Conservation (phyloP, 2,329 filamentous ascomycete genomes). For the Talaromyces sp. region DNA sequence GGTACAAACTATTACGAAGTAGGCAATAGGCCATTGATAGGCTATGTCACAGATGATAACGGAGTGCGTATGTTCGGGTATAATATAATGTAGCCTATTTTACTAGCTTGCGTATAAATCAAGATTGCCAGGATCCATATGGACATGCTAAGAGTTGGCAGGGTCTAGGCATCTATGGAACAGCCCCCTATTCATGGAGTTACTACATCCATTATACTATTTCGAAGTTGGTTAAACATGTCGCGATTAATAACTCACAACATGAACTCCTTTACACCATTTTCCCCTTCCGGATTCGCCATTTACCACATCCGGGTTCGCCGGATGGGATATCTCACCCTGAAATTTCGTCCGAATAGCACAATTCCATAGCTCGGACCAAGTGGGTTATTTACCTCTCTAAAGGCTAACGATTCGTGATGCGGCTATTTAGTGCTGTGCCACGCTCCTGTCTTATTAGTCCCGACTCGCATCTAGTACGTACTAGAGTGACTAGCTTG, state of each 20-base stretch:
- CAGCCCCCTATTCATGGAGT: background rate
- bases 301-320: background rate
- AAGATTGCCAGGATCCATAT: background rate
- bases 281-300: too few relatives aligned
- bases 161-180: background rate
- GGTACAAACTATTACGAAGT: background rate
- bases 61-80: background rate
- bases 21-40: background rate
- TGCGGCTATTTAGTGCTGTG: background rate
- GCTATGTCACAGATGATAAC: background rate
- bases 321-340: background rate
- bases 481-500: background rate
- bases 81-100: background rate
- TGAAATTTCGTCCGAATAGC: background rate
- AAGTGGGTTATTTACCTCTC: background rate
- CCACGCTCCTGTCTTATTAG: background rate
- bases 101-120: background rate
- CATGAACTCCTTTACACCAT: background rate
- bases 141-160: background rate
- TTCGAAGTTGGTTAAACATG: background rate
- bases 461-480: background rate
- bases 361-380: background rate
- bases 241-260: background rate
- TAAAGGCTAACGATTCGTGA: background rate
- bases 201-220: background rate